Evolutionary conservation across 345 rosid species (phyloP), one percentile per base, ranked within the genome.

Genomic region (Tarenaya hassleriana): DNA sequence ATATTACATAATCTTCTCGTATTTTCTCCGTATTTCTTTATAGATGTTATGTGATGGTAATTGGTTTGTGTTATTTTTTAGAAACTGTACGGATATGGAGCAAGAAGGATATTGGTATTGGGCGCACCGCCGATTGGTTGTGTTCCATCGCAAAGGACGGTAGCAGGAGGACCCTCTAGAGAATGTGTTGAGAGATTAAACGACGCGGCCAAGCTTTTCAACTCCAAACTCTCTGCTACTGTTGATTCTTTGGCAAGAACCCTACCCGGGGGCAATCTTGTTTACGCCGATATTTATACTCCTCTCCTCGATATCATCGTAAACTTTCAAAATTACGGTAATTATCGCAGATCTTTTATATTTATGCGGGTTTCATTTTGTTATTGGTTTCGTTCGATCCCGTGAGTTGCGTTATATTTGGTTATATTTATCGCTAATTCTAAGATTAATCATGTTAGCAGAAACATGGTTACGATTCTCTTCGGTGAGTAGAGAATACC

Each of bases 41-140:
- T n/a, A n/a, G n/a, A n/a, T n/a, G n/a, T n/a, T n/a, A n/a, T n/a
- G n/a, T n/a, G n/a, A n/a, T n/a, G n/a, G n/a, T n/a, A n/a, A n/a
- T n/a, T n/a, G n/a, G n/a, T n/a, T n/a, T n/a, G n/a, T n/a, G n/a
- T n/a, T n/a, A n/a, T n/a, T n/a, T n/a, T n/a, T n/a, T 55, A 83
- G 84, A 74, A 54, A 10, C 71, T 81, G 0, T 62, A 74, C 27
- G 63, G 58, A 35, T 6, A 71, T 0, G 95, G 95, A 59, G 88
- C 83, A 9, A 73, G 86, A 60, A 78, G 76, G 42, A 29, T 83
- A 12, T 84, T 63, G 39, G 66, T 80, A 0, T 5, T 80, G 6
- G 41, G 85, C 47, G 37, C 71, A 61, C 84, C 91, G 7, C 83
- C 86, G 29, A 48, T 84, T 10, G 95, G 97, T 10, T 83, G 95